Evolutionary conservation across 108 stramenopile species (phyloP).

Genomic region (Fistulifera solaris): DNA sequence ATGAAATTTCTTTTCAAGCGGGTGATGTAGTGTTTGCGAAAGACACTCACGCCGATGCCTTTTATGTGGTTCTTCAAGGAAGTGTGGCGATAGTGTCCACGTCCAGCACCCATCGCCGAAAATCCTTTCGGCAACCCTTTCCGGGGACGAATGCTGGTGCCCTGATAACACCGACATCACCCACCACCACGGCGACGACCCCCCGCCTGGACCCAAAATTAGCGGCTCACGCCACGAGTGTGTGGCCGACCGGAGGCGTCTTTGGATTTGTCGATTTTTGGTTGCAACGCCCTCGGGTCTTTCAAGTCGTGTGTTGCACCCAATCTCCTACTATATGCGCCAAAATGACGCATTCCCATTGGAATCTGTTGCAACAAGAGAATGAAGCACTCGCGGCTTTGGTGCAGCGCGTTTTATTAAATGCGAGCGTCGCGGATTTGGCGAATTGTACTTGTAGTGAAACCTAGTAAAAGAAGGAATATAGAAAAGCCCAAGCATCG

Average conservation of each 20-base stretch:
- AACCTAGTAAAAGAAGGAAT: background rate
- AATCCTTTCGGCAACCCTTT: slow-evolving; percentile 13
- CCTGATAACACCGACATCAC: background rate
- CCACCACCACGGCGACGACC: background rate
- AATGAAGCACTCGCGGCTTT: slow-evolving; percentile 40
- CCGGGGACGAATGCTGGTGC: background rate
- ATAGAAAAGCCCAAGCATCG: too few relatives aligned
- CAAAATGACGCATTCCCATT: slow-evolving; percentile 39
- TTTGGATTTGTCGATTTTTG: slow-evolving; percentile 83
- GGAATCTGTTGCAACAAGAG: slow-evolving; percentile 40
- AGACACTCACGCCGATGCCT: slow-evolving; percentile 48
- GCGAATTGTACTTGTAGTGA: slow-evolving; percentile 47
- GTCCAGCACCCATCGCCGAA: background rate
- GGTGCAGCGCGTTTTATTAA: slow-evolving; percentile 61
- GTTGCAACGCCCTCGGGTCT: slow-evolving; percentile 49
- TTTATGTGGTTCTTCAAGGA: slow-evolving; percentile 67
- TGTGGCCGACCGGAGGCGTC: slow-evolving; percentile 45
- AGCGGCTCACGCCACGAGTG: slow-evolving; percentile 1
- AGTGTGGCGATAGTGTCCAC: slow-evolving; percentile 31
- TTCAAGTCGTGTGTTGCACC: slow-evolving; percentile 43
- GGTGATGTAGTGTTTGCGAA: slow-evolving; percentile 45
- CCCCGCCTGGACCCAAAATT: slow-evolving; percentile 17
- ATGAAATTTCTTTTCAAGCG: slow-evolving; percentile 32
- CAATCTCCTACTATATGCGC: slow-evolving; percentile 55
- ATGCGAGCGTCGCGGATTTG: slow-evolving; percentile 57